Evolutionary conservation across 2,329 filamentous ascomycete genomes (phyloP).

Genomic region (Fusarium pseudocircinatum): DNA sequence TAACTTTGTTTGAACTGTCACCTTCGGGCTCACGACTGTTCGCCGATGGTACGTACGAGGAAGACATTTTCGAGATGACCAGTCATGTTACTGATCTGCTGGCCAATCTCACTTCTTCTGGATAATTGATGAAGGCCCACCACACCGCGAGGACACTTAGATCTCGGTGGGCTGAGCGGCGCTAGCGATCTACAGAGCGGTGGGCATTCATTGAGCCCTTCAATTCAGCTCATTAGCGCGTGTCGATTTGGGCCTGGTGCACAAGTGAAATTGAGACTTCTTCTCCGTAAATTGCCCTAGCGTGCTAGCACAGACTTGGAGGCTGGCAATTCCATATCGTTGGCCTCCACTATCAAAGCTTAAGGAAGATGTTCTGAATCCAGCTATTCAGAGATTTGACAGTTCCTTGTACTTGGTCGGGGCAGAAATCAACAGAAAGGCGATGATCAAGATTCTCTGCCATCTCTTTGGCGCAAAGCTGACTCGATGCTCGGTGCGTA

Average conservation of each 20-base stretch:
- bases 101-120: constrained; percentile 42
- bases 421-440: constrained; percentile 21
- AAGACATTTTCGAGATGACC: constrained; percentile 31
- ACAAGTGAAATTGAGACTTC: constrained; percentile 17
- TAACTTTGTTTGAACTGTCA: constrained; percentile 12
- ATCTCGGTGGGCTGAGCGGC: constrained; percentile 43
- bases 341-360: constrained; percentile 15
- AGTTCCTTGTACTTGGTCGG: constrained; percentile 21
- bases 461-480: constrained; percentile 14
- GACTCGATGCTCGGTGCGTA: neutral
- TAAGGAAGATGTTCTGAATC: constrained; percentile 8
- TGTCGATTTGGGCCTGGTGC: constrained; percentile 25
- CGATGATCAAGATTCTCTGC: neutral
- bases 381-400: constrained; percentile 3
- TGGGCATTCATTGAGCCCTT: constrained; percentile 37
- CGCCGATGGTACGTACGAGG: constrained; percentile 10
- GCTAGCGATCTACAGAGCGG: constrained; percentile 44
- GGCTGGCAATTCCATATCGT: constrained; percentile 19
- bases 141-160: constrained; percentile 35
- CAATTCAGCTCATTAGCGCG: constrained; percentile 43
- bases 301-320: constrained; percentile 14
- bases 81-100: constrained; percentile 43
- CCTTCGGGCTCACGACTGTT: constrained; percentile 8
- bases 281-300: constrained; percentile 20
- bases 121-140: constrained; percentile 36